Conservation (phyloP, 768 basidiomycete species). For the Russula abietina region DNA sequence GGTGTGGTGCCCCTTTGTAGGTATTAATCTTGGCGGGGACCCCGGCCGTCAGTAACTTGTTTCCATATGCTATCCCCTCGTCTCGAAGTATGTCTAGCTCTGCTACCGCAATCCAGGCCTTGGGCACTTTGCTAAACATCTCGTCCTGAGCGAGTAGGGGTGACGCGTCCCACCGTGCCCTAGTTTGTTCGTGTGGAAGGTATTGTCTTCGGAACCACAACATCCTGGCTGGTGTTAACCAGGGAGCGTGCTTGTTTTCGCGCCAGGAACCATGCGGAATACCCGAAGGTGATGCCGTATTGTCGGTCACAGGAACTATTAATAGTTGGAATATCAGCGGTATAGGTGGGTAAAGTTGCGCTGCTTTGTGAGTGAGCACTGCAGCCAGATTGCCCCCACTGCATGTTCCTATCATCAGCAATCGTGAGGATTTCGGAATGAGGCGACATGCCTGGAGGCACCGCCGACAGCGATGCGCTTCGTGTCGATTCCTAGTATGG, state of each 20-base stretch:
- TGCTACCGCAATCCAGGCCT: slow-evolving; percentile 56
- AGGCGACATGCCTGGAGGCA: slow-evolving; percentile 49
- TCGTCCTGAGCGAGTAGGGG: slow-evolving; percentile 62
- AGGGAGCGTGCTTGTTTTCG: slow-evolving; percentile 51
- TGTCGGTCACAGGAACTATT: slow-evolving; percentile 68
- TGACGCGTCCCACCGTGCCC: slow-evolving; percentile 62
- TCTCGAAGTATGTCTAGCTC: slow-evolving; percentile 63
- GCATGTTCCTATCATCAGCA: slow-evolving; percentile 6
- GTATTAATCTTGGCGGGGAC: slow-evolving; percentile 48
- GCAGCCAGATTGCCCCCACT: slow-evolving; percentile 71
- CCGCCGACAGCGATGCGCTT: slow-evolving; percentile 64
- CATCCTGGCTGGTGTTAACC: slow-evolving; percentile 60
- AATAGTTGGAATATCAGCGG: slow-evolving; percentile 57
- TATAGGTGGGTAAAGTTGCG: slow-evolving; percentile 42
- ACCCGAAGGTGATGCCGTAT: slow-evolving; percentile 46
- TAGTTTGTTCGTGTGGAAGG: slow-evolving; percentile 54
- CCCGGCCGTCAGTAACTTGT: slow-evolving; percentile 48
- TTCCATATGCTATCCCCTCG: slow-evolving; percentile 59
- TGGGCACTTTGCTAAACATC: slow-evolving; percentile 45
- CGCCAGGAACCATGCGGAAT: slow-evolving; percentile 45
- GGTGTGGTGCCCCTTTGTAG: slow-evolving; percentile 64
- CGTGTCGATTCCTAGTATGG: slow-evolving; percentile 43
- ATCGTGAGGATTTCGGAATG: not conserved
- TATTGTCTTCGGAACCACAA: slow-evolving; percentile 69
- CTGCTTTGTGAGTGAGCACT: slow-evolving; percentile 58